phyloP scores from a whole-genome alignment of 345 rosid species.

The Bruguiera gymnorhiza region DNA sequence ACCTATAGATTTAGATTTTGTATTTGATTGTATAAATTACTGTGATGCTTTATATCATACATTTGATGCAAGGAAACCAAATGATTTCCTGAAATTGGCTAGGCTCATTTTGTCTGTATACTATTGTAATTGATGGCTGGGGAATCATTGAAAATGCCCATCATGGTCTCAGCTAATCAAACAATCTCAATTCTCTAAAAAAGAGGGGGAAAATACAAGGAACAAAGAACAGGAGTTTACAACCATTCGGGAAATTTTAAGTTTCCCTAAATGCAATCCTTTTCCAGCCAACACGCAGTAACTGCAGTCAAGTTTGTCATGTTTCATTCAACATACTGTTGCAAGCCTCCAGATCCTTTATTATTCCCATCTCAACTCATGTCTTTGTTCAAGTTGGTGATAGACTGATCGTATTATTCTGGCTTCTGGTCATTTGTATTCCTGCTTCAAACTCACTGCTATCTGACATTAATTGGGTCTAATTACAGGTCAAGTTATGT shows the following conservation, averaged over 20 bases:
- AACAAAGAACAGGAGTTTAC: too few relatives aligned
- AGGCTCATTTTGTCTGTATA: not conserved
- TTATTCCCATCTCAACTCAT: not conserved
- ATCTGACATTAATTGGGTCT: conserved; percentile 17
- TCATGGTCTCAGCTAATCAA: not conserved
- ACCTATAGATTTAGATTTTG: not conserved
- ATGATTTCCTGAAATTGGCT: not conserved
- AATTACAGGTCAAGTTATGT: conserved; percentile 60
- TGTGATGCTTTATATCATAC: not conserved
- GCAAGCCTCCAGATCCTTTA: not conserved
- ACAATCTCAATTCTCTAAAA: not conserved
- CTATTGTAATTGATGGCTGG: not conserved
- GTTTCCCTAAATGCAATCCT: too few relatives aligned
- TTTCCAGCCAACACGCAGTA: too few relatives aligned
- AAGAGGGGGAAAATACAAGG: too few relatives aligned
- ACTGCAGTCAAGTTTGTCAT: too few relatives aligned
- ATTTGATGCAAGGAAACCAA: not conserved
- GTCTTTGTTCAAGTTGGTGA: not conserved
- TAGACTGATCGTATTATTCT: too few relatives aligned
- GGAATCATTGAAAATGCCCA: not conserved
- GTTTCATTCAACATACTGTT: not conserved
- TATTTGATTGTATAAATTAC: conserved; percentile 5
- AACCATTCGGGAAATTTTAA: too few relatives aligned
- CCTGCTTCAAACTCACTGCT: not conserved
- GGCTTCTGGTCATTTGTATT: not conserved